Evolutionary conservation across 345 rosid genomes (phyloP).

Genomic region (Microthlaspi erraticum): DNA sequence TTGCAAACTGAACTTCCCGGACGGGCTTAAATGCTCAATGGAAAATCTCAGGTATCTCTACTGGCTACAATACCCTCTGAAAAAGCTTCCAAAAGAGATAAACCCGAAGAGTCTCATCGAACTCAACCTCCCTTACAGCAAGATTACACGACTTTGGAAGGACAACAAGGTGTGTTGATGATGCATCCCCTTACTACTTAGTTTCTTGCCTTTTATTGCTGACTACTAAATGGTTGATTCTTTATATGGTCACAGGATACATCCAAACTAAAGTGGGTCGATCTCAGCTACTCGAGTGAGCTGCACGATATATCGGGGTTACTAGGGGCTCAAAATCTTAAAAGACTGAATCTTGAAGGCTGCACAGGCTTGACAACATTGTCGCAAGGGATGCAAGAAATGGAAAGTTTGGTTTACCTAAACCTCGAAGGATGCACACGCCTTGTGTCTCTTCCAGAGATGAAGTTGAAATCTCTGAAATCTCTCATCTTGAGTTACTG

Average conservation of each 20-base stretch:
- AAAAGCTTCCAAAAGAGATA: constrained; percentile 31
- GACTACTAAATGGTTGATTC: neutral
- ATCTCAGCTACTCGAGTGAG: constrained; percentile 16
- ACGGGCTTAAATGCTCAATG: constrained; percentile 19
- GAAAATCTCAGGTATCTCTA: constrained; percentile 17
- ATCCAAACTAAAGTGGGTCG: constrained; percentile 26
- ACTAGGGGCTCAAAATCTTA: constrained; percentile 25
- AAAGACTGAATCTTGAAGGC: constrained; percentile 20
- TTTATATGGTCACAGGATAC: constrained; percentile 25
- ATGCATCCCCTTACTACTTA: no score
- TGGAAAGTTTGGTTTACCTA: constrained; percentile 20
- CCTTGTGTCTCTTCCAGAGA: constrained; percentile 9
- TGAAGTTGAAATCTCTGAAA: constrained; percentile 6
- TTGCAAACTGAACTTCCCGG: constrained; percentile 4
- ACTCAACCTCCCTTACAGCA: constrained; percentile 19
- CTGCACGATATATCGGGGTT: constrained; percentile 25
- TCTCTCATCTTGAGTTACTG: constrained; percentile 31
- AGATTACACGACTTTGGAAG: constrained; percentile 31
- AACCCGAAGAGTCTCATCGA: constrained; percentile 23
- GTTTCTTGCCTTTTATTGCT: neutral
- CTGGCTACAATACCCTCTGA: constrained; percentile 30
- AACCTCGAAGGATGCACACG: constrained; percentile 19
- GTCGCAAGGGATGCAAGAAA: neutral
- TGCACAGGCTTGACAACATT: constrained; percentile 3
- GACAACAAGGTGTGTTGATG: neutral